A percentile compares a stretch with the other conserved stretches of the same genome.
Conservation (phyloP, 1,139 yeast species). For the Citeromyces hawaiiensis region DNA sequence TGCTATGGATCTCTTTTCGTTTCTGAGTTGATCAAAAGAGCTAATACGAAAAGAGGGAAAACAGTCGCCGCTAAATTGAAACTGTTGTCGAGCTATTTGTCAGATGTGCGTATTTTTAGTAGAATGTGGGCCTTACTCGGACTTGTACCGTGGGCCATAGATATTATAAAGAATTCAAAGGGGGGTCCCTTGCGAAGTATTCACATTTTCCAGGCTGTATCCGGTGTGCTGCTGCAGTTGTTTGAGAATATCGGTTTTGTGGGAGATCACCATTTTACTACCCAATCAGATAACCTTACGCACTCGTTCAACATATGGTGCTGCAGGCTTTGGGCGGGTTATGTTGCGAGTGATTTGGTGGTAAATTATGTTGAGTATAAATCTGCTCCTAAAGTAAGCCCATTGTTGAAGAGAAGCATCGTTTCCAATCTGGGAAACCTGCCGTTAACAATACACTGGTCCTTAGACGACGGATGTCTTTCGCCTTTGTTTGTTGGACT, state of each 20-base stretch:
- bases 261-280: slow-evolving; percentile 41
- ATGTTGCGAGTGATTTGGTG: slow-evolving; percentile 29
- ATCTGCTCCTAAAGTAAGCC: slow-evolving; percentile 21
- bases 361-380: slow-evolving; percentile 27
- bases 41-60: slow-evolving; percentile 9
- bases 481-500: slow-evolving; percentile 18
- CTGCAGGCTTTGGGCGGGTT: slow-evolving; percentile 44
- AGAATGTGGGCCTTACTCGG: slow-evolving; percentile 38
- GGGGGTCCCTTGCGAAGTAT: slow-evolving; percentile 17
- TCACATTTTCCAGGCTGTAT: slow-evolving; percentile 12
- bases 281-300: slow-evolving; percentile 21
- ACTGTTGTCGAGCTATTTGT: slow-evolving; percentile 28
- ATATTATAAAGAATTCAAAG: slow-evolving; percentile 15
- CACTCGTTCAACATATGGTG: slow-evolving; percentile 24
- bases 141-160: slow-evolving; percentile 27
- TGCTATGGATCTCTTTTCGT: slow-evolving; percentile 16
- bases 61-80: slow-evolving; percentile 26
- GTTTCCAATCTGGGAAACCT: slow-evolving; percentile 24
- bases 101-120: slow-evolving; percentile 41
- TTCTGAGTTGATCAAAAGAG: slow-evolving; percentile 10
- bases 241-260: slow-evolving; percentile 47
- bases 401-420: slow-evolving; percentile 8
- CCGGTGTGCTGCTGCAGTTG: slow-evolving; percentile 23
- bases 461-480: slow-evolving; percentile 38
- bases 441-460: slow-evolving; percentile 49